Evolutionary conservation across 129 eudicot genomes (phyloP), one percentile per base, ranked within the genome.

Genomic region (Lactuca saligna): DNA sequence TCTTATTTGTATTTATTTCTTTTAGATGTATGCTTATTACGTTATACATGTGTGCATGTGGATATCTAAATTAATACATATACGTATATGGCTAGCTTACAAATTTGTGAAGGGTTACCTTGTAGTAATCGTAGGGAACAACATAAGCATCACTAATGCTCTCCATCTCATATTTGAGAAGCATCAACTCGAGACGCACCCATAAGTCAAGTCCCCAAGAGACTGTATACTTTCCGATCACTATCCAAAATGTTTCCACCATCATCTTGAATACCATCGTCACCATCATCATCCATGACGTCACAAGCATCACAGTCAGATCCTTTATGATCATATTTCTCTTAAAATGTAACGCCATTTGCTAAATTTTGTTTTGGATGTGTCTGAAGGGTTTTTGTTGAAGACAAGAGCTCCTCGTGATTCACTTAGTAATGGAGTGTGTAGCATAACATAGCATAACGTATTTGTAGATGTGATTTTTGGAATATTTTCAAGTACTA

Each of bases 91-190:
- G 48, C 2, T 73, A 32, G 58, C 65, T 63, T 55, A 54, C 35
- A 25, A 3, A 25, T 5, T 15, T 3, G 32, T 12, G 3, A 16
- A 14, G 54, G 50, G 17, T 66, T 66, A 50, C 73, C 68, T 66
- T 66, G 73, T 75, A 75, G 69, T 68, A 75, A 56, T 75, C 80
- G 6, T 75, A 75, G 13, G 75, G 80, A 38, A 67, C 60, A 44
- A 75, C 80, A 75, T 59, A 75, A 50, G 61, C 17, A 60, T 58
- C 80, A 59, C 63, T 75, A 37, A 75, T 44, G 48, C 57, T 66
- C 53, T 75, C 80, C 80, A 75, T 75, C 63, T 75, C 80, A 51
- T 68, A 75, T 33, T 75, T 60, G 12, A 75, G 80, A 67, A 75
- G 17, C 80, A 75, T 75, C 57, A 75, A 59, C 63, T 75, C 75